A percentile compares a stretch with the other conserved stretches of the same genome.
Evolutionary conservation across 1,284 basidiomycete species (phyloP).

Genomic region (Pseudozyma pruni): DNA sequence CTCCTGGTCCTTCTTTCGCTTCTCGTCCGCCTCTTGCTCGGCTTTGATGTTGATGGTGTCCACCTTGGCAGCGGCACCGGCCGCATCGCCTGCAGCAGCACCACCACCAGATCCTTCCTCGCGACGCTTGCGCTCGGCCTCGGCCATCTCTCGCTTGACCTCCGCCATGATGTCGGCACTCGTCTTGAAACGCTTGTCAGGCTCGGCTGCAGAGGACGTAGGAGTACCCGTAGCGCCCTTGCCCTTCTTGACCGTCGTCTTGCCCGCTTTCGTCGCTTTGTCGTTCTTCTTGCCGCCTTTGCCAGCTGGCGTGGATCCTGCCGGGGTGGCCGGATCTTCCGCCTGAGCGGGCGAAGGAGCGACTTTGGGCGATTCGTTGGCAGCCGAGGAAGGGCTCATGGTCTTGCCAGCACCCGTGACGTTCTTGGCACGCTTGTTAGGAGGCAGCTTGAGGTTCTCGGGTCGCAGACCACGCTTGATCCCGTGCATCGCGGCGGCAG

Average conservation of each 20-base stretch:
- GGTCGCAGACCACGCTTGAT: conserved; percentile 62
- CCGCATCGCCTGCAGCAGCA: conserved; percentile 12
- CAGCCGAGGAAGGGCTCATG: conserved; percentile 29
- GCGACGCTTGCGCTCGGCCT: conserved; percentile 51
- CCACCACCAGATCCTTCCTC: conserved; percentile 32
- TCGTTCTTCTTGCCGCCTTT: conserved; percentile 49
- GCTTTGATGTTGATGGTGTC: conserved; percentile 40
- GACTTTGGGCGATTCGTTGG: conserved; percentile 52
- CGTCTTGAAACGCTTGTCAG: conserved; percentile 55
- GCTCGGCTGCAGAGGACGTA: conserved; percentile 40
- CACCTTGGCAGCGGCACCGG: conserved; percentile 30
- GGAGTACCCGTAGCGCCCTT: conserved; percentile 45
- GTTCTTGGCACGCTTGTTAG: conserved; percentile 59
- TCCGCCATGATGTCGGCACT: conserved; percentile 64
- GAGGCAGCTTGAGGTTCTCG: conserved; percentile 64
- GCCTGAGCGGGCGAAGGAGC: conserved; percentile 47
- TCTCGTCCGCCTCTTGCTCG: conserved; percentile 45
- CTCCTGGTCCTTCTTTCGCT: conserved; percentile 41
- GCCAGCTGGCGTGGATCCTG: conserved; percentile 46
- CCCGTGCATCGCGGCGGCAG: conserved; percentile 44
- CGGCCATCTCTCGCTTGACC: conserved; percentile 62
- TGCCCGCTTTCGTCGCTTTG: conserved; percentile 30
- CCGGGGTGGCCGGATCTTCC: conserved; percentile 45
- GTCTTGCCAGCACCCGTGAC: conserved; percentile 22
- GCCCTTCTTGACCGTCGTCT: conserved; percentile 47